Evolutionary conservation across 768 basidiomycete genomes (phyloP).

Genomic region (Candolleomyces eurysporus): DNA sequence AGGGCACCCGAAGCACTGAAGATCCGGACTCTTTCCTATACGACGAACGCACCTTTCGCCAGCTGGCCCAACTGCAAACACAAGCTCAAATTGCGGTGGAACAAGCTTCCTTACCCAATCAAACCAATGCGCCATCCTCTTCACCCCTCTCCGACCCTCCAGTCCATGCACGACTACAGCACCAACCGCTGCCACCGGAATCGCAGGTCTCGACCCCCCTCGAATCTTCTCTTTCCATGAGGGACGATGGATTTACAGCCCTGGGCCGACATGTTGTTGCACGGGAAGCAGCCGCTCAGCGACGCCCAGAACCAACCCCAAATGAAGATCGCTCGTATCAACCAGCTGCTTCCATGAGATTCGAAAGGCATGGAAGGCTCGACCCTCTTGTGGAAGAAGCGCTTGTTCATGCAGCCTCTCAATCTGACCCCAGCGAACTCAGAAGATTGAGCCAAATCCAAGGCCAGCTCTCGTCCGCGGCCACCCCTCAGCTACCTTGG

Average conservation of each 20-base stretch:
- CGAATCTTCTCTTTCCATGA: background rate
- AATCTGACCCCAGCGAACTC: slow-evolving; percentile 7
- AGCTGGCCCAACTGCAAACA: slow-evolving; percentile 1
- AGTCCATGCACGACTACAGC: background rate
- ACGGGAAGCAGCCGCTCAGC: slow-evolving; percentile 17
- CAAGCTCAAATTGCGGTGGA: slow-evolving; percentile 5
- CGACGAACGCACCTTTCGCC: slow-evolving; percentile 6
- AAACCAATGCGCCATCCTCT: background rate
- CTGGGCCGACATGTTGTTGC: slow-evolving; percentile 41
- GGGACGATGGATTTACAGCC: slow-evolving; percentile 35
- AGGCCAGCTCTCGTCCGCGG: slow-evolving; percentile 3
- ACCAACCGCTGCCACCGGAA: slow-evolving; percentile 4
- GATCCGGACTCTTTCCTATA: background rate
- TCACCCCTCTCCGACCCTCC: background rate
- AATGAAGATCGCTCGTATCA: no score
- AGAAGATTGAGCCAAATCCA: slow-evolving; percentile 13
- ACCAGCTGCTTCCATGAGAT: no score
- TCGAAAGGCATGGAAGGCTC: no score
- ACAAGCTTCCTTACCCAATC: slow-evolving; percentile 1
- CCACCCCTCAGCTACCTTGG: background rate
- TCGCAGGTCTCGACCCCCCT: background rate
- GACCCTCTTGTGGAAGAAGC: no score
- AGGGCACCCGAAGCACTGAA: background rate
- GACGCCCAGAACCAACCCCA: slow-evolving; percentile 7
- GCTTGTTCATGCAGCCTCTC: background rate